A percentile compares a stretch with the other conserved stretches of the same genome.
Conservation (phyloP, 768 basidiomycete species). For the Rhodotorula toruloides region DNA sequence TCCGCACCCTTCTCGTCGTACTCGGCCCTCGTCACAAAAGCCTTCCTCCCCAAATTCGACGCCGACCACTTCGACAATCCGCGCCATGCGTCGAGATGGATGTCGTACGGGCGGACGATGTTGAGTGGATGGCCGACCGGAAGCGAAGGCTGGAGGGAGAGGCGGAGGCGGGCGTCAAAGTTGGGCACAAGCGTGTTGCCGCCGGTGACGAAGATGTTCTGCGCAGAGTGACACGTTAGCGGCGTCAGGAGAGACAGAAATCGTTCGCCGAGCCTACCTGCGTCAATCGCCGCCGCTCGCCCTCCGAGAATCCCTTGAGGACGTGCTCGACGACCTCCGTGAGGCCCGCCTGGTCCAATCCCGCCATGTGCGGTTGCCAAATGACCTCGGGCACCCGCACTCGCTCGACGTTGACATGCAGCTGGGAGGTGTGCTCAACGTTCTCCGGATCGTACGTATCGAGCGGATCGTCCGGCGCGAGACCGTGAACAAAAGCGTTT, state of each 20-base stretch:
- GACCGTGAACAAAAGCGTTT: constrained; percentile 62
- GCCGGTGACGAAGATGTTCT: constrained; percentile 90
- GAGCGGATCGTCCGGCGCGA: constrained; percentile 42
- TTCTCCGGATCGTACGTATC: constrained; percentile 62
- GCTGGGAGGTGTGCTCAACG: constrained; percentile 56
- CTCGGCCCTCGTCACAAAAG: constrained; percentile 67
- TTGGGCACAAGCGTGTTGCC: constrained; percentile 69
- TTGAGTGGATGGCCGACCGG: constrained; percentile 72
- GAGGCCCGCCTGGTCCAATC: constrained; percentile 86
- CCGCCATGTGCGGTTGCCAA: constrained; percentile 90
- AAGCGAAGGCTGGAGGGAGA: constrained; percentile 72
- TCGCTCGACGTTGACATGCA: constrained; percentile 84
- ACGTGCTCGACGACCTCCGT: constrained; percentile 86
- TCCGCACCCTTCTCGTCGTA: constrained; percentile 89
- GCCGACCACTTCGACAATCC: constrained; percentile 70
- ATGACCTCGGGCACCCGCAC: constrained; percentile 87
- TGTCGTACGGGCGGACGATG: constrained; percentile 56
- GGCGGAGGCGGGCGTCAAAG: constrained; percentile 62
- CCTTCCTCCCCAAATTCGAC: constrained; percentile 55
- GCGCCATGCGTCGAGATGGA: constrained; percentile 73
- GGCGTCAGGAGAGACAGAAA: neutral
- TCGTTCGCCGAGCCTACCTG: constrained; percentile 54
- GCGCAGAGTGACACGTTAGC: neutral
- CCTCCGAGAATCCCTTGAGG: constrained; percentile 63
- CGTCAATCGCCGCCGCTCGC: constrained; percentile 66